Base-by-base conservation (phyloP, 2,329 filamentous ascomycete species). In the Fusarium burgessii region DNA sequence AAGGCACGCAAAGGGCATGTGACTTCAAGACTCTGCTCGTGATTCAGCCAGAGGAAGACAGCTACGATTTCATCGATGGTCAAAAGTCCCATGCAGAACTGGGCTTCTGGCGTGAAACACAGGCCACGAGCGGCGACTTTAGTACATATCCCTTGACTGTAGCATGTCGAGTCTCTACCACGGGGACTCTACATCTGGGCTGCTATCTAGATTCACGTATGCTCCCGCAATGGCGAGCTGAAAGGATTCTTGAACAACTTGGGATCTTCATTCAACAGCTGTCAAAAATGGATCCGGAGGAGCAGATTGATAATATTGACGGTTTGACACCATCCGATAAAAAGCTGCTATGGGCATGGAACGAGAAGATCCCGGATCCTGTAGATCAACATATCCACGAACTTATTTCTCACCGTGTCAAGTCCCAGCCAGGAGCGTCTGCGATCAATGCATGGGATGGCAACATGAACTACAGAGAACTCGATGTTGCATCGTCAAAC, bases 401-500 rank as follows among this genome's bases (percentile, higher is more conserved):
- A n/a, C 49, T 69, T 12, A 60, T 69, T 41, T 23, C 27, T 20
- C 42, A 54, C 7, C 46, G 45, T 13, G 40, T 36, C 38, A 33
- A 47, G 29, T 18, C 29, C 6, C 58, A 58, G 9, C 62, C 66
- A 6, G 7, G 56, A 25, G 52, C 52, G 9, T 43, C 49, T 6
- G 62, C 63, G 18, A 33, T 68, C 3, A 58, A 40, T 40, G 47
- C 54, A 13, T 68, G 66, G 62, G 66, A 69, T 32, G 68, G 68
- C 4, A 40, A 65, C 9, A 56, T 68, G 25, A 70, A 35, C 25
- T 68, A 70, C 55, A 35, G 17, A 15, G 57, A 70, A 32, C 57
- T 70, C 13, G 64, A 68, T 11, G 15, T 50, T 8, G 49, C 55
- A 3, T 60, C 58, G 42, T 61, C 58, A 14, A 50, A 40, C 6